These are phyloP conservation scores for Neurospora sp. DNA, from an alignment of 2,329 filamentous ascomycete genomes.

Conservation along the genomic window DNA sequence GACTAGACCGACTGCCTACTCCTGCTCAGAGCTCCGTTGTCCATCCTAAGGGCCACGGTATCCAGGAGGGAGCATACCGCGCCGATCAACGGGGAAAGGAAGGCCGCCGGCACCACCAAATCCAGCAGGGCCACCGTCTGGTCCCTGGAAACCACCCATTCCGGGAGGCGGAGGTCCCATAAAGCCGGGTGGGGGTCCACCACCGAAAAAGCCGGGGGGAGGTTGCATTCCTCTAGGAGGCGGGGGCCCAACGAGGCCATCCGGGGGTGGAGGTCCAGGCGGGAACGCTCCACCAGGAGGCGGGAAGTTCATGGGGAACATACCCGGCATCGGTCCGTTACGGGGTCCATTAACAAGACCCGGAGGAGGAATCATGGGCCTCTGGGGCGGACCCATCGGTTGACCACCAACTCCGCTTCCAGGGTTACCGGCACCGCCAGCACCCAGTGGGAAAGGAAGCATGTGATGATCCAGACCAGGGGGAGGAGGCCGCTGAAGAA, in stretches of 20 bases:
- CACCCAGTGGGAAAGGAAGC: constrained; percentile 43
- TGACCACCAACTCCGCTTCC: constrained; percentile 14
- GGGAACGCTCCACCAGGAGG: constrained; percentile 22
- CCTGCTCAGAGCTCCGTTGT: background rate
- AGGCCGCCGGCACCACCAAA: constrained; percentile 2
- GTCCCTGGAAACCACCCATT: constrained; percentile 47
- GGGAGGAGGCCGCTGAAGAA: constrained; percentile 52
- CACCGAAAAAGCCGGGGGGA: constrained; percentile 48
- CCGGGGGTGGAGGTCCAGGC: constrained; percentile 27
- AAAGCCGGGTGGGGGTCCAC: constrained; percentile 38
- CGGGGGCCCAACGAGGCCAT: constrained; percentile 35
- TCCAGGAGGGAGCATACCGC: constrained; percentile 43
- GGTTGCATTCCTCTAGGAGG: constrained; percentile 36
- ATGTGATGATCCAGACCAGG: constrained; percentile 51
- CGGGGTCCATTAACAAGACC: constrained; percentile 38
- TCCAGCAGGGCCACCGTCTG: constrained; percentile 13
- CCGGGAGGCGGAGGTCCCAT: constrained; percentile 37
- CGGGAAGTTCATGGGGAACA: constrained; percentile 54
- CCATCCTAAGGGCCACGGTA: constrained; percentile 5
- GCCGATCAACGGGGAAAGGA: constrained; percentile 16
- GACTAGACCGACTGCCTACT: background rate
- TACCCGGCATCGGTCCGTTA: constrained; percentile 43
- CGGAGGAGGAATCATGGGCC: constrained; percentile 50
- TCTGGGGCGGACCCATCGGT: constrained; percentile 28
- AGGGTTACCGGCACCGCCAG: background rate